A percentile compares a stretch with the other conserved stretches of the same genome.
Evolutionary conservation across 306 rosid species (phyloP).

Genomic region (Cicer chorassanicum): DNA sequence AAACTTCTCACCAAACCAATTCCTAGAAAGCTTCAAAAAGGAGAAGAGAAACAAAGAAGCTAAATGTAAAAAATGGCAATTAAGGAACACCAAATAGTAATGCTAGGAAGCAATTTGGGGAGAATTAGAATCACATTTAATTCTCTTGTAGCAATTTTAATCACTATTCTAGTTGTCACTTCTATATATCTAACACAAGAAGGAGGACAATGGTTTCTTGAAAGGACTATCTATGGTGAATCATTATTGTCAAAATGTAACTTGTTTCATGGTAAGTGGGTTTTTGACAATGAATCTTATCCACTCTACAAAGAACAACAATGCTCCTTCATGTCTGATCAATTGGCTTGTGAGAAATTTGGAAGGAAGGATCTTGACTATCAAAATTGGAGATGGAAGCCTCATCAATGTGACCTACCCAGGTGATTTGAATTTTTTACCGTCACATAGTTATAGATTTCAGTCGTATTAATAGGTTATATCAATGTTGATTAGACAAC

Average conservation of each 20-base stretch:
- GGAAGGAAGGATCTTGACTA: conserved; percentile 73
- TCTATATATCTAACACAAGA: conserved; percentile 61
- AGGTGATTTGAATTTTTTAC: conserved; percentile 46
- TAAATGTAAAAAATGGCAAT: conserved; percentile 46
- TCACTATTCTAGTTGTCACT: conserved; percentile 54
- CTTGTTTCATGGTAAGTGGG: conserved; percentile 75
- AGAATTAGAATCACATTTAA: conserved; percentile 63
- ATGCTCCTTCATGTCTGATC: conserved; percentile 85
- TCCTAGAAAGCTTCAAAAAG: conserved; percentile 50
- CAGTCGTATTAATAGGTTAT: no score
- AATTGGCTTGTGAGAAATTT: conserved; percentile 85
- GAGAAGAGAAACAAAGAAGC: conserved; percentile 28
- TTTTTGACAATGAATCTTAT: conserved; percentile 70
- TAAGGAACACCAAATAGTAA: conserved; percentile 41
- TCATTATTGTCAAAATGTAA: conserved; percentile 53
- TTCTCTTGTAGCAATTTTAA: conserved; percentile 62
- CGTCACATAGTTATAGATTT: background rate
- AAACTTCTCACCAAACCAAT: conserved; percentile 57
- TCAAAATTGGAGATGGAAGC: conserved; percentile 85
- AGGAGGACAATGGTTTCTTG: conserved; percentile 32
- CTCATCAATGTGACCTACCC: conserved; percentile 71
- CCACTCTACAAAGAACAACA: conserved; percentile 71
- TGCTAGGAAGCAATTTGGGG: conserved; percentile 53
- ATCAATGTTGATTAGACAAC: background rate
- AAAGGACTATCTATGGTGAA: conserved; percentile 12